Evolutionary conservation across 1,139 yeast genomes (phyloP), one percentile per base, ranked within the genome.

Genomic region (Kodamaea suecica): DNA sequence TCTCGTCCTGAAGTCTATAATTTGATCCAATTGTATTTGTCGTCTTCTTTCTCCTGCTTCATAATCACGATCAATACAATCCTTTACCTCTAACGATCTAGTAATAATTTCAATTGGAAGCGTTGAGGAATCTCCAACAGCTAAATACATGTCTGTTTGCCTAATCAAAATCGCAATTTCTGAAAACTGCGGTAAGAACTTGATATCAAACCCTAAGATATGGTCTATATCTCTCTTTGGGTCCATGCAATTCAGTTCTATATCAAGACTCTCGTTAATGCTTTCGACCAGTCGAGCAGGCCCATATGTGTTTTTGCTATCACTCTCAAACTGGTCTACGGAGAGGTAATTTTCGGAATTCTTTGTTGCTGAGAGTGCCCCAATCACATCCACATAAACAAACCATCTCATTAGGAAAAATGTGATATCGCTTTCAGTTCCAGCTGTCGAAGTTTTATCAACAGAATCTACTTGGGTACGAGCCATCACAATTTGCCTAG

Each of bases 331-430:
- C 8, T 11, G 28, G 8, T 25, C 17, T 5, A 17, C 15, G 5
- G 15, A 12, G 7, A 59, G 44, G 41, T 64, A 63, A 29, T 56
- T 53, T 10, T 55, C 56, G 0, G 64, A 42, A 29, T 59, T 53
- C 23, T 52, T 52, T 5, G 74, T 61, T 7, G 73, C 57, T 1
- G 72, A 62, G 17, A 83, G 58, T 1, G 81, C 73, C 0, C 88
- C 86, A 25, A 84, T 70, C 1, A 81, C 77, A 48, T 83, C 90
- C 31, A 81, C 64, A 47, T 81, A 84, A 0, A 81, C 83, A 50
- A 79, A 80, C 84, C 90, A 80, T 38, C 92, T 60, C 51, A 78
- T 66, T 37, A 84, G 59, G 48, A 84, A 84, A 44, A 69, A 80
- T 1, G 78, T 59, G 8, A 80, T 65, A 44, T 77, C 64, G 31